Conservation (phyloP, 2,329 filamentous ascomycete species). For the Alternaria consortialis region DNA sequence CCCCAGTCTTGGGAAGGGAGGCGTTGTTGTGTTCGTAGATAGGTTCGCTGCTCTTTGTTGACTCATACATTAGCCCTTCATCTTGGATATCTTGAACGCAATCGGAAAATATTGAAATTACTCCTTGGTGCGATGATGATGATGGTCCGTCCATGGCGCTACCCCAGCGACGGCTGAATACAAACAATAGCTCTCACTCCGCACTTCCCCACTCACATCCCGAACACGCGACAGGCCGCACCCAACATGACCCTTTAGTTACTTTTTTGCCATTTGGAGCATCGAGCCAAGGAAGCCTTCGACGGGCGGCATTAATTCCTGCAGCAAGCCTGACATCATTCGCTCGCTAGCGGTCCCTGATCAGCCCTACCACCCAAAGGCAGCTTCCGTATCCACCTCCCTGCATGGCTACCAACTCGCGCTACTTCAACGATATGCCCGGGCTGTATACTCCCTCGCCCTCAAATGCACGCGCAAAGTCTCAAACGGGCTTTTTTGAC, state of each 20-base stretch:
- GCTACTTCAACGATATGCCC: conserved; percentile 39
- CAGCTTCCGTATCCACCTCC: conserved; percentile 30
- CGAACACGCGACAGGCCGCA: conserved; percentile 16
- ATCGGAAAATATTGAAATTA: neutral
- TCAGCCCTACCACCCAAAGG: conserved; percentile 25
- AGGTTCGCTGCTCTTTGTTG: conserved; percentile 12
- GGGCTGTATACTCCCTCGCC: conserved; percentile 35
- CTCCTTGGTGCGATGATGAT: conserved; percentile 1
- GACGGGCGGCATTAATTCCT: conserved; percentile 13
- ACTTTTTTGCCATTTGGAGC: conserved; percentile 12
- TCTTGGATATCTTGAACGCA: neutral
- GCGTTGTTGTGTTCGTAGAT: conserved; percentile 12
- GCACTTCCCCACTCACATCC: conserved; percentile 17
- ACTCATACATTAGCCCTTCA: conserved; percentile 6
- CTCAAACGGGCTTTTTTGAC: conserved; percentile 30
- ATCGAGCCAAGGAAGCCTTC: conserved; percentile 7
- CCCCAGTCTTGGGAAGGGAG: conserved; percentile 21
- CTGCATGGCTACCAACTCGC: conserved; percentile 34
- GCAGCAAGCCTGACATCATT: conserved; percentile 23
- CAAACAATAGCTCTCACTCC: conserved; percentile 29
- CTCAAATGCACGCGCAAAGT: conserved; percentile 23
- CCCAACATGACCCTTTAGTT: conserved; percentile 32
- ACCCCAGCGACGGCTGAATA: conserved; percentile 21
- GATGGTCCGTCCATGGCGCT: conserved; percentile 13
- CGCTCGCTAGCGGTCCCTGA: conserved; percentile 12